Evolutionary conservation across 805 yeast genomes (phyloP), one percentile per base, ranked within the genome.

Genomic region (Teunomyces atbi): DNA sequence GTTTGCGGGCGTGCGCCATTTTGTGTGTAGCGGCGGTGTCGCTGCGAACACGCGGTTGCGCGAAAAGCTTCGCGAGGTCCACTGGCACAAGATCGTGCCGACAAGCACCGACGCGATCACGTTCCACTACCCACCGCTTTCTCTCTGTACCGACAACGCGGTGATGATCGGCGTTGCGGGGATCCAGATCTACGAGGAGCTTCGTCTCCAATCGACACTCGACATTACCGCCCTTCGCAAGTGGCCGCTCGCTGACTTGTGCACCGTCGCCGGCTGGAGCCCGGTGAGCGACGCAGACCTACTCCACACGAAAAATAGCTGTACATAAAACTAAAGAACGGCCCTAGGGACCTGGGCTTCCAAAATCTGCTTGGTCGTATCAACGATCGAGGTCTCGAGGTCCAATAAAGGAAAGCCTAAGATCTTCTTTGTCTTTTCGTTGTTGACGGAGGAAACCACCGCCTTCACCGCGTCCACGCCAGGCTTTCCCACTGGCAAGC

Each of bases 81-180:
- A 38, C 12, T 33, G 44, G 21, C 42, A 49, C 18, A 45, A 38
- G 53, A 29, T 44, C 35, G 46, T 11, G 10, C 13, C 30, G 30
- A 10, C 15, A 2, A 28, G n/a, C 12, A n/a, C 12, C 23, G 23
- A 42, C 5, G 32, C 42, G 2, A 45, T 63, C n/a, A 54, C 60
- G 1, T 79, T 83, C 39, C 79, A 79, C 52, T 89, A 82, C 56
- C 96, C 97, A 0, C 82, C 79, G 16, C 69, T 82, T 2, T 65
- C 74, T 1, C 68, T 90, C 49, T 94, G 99, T 60, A 89, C 97
- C 0, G 99, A 94, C 59, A 94, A 94, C 63, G 96, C 97, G 0
- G 80, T 89, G 2, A 94, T 94, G 99, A 94, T 94, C 44, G 99
- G 97, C 1, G 89, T 95, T 83, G 96, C 98, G 0, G 99, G 97